Percentiles rank a stretch among this genome's conserved stretches.
Evolutionary conservation across 2,329 filamentous ascomycete species (phyloP).

Genomic region (Hypoxylon sp.): DNA sequence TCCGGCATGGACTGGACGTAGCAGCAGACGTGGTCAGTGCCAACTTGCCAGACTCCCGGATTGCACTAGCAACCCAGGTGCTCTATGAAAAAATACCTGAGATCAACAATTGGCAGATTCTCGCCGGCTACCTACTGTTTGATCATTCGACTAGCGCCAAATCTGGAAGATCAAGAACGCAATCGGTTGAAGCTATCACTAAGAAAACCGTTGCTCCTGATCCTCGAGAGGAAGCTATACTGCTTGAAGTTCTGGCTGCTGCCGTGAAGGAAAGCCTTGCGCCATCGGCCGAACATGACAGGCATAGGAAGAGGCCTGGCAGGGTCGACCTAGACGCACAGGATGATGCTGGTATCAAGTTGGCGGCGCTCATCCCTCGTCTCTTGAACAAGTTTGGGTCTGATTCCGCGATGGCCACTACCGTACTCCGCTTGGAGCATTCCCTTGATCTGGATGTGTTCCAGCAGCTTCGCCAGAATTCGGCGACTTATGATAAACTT

Average conservation of each 20-base stretch:
- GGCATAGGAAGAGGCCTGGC: conserved; percentile 66
- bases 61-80: conserved; percentile 85
- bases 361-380: conserved; percentile 83
- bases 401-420: conserved; percentile 85
- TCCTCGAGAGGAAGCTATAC: conserved; percentile 81
- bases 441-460: conserved; percentile 89
- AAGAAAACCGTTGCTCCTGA: conserved; percentile 79
- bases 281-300: conserved; percentile 74
- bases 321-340: conserved; percentile 76
- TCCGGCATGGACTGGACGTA: conserved; percentile 60
- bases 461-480: conserved; percentile 87
- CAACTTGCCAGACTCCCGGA: conserved; percentile 79
- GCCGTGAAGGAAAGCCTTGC: conserved; percentile 80
- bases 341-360: conserved; percentile 80
- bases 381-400: conserved; percentile 94
- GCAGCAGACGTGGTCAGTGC: conserved; percentile 70
- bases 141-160: conserved; percentile 81
- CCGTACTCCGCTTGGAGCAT: conserved; percentile 87
- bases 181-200: conserved; percentile 71
- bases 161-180: conserved; percentile 64
- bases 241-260: conserved; percentile 88
- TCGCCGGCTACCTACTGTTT: conserved; percentile 91
- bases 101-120: conserved; percentile 85
- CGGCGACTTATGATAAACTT: conserved; percentile 80
- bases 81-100: conserved; percentile 86